These are phyloP conservation scores for Rhododendron ovatum DNA, from an alignment of 148 eudicot species.

Conservation along the genomic window DNA sequence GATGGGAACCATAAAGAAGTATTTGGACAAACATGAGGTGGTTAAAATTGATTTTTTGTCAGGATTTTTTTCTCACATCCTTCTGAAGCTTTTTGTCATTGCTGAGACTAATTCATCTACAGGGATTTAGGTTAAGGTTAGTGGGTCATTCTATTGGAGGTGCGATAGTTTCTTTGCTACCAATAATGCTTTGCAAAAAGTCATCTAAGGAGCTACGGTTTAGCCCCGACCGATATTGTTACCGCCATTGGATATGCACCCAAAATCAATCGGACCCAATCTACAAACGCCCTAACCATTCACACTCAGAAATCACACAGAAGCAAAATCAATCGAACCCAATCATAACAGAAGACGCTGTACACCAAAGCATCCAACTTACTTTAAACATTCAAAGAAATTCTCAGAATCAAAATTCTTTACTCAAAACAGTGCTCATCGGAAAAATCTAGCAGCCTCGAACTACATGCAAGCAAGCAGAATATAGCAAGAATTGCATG, in stretches of 20 bases:
- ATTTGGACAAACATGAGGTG: conserved; percentile 73
- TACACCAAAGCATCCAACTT: too few relatives aligned
- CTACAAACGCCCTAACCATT: too few relatives aligned
- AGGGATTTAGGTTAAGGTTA: conserved; percentile 95
- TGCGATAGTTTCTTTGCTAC: conserved; percentile 81
- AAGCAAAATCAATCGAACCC: too few relatives aligned
- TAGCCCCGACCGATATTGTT: conserved; percentile 54
- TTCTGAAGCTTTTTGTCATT: not conserved
- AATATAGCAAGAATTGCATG: too few relatives aligned
- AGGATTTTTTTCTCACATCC: not conserved
- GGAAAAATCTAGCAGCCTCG: too few relatives aligned
- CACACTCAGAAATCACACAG: too few relatives aligned
- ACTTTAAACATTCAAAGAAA: too few relatives aligned
- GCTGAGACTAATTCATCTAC: conserved; percentile 48
- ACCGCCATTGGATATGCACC: conserved; percentile 82
- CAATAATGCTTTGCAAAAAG: conserved; percentile 78
- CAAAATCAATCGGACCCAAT: too few relatives aligned
- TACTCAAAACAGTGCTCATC: too few relatives aligned
- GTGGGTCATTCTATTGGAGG: conserved; percentile 99
- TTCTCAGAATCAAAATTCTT: too few relatives aligned
- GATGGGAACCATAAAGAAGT: conserved; percentile 64
- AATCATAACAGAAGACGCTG: too few relatives aligned
- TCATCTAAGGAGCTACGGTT: conserved; percentile 70
- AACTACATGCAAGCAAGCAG: too few relatives aligned
- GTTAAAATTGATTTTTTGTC: conserved; percentile 7